Evolutionary conservation across 768 basidiomycete species (phyloP), one percentile per base, ranked within the genome.

Genomic region (Tulasnella sp.): DNA sequence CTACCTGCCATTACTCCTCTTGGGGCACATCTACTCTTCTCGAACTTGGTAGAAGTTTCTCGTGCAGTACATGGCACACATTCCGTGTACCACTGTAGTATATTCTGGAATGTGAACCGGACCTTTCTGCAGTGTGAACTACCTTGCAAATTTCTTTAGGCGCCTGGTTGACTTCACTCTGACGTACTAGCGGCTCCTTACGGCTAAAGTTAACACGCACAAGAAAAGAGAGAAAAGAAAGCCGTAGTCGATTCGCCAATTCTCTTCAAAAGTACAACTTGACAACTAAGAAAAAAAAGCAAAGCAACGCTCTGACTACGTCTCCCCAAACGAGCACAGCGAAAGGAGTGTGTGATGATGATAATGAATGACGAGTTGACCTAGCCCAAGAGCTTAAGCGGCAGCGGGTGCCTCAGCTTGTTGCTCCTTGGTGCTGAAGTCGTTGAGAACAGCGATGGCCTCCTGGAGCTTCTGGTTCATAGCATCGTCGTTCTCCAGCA

Each of bases 391-490:
- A 69, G 24, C 64, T 69, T 37, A 69, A 37, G 64, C 64, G 34
- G 64, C 34, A 18, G 46, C 46, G 4, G 64, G 64, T 14, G 64
- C 64, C n/a, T 69, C 64, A 31, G 4, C 64, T 22, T 16, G 54
- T 18, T 14, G n/a, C 75, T 88, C 87, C 83, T 86, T 86, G 85
- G 87, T 88, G 81, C 92, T 85, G 88, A 93, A 98, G 84, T 98
- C 96, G 79, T 94, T 92, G 78, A 98, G 89, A 75, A 98, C 97
- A 80, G 89, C 85, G 82, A 98, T 90, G 44, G 97, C 97, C 89
- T 99, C 97, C 81, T 90, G 91, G 83, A 98, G 94, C 90, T 99
- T 99, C 87, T 89, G 88, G 84, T 91, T 91, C 89, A 99, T 91
- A 64, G 96, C 91, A 14, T 96, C 95, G 31, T 88, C 88, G 78